phyloP scores from a whole-genome alignment of 805 yeast species.

The Saturnispora diversa region DNA sequence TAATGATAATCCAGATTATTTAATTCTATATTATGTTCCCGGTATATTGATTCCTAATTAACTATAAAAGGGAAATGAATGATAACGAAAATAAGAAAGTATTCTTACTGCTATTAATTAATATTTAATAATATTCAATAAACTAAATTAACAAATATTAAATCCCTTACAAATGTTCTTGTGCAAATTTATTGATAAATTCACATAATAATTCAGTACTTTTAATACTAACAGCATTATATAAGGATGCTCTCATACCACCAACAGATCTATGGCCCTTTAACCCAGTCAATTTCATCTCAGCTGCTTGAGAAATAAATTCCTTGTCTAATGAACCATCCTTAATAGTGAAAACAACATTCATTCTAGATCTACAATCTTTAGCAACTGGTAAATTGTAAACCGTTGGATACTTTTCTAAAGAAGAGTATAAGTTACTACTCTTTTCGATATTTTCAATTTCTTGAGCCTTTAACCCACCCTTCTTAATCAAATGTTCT shows the following conservation, averaged over 20 bases:
- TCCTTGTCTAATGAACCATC: conserved; percentile 50
- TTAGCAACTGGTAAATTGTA: conserved; percentile 60
- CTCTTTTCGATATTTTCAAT: conserved; percentile 56
- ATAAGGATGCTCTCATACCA: conserved; percentile 89
- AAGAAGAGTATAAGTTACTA: conserved; percentile 47
- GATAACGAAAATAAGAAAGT: too few species aligned
- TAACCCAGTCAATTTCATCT: conserved; percentile 60
- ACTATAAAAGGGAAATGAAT: too few species aligned
- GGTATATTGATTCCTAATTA: conserved; percentile 9
- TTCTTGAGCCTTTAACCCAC: conserved; percentile 67
- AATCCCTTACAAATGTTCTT: conserved; percentile 24
- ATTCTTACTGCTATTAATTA: too few species aligned
- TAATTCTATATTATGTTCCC: conserved; percentile 51
- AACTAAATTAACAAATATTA: too few species aligned
- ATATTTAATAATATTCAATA: too few species aligned
- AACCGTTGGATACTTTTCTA: conserved; percentile 59
- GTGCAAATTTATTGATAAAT: conserved; percentile 55
- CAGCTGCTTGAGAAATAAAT: conserved; percentile 61
- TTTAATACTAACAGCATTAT: conserved; percentile 71
- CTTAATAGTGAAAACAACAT: conserved; percentile 77
- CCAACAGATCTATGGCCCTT: conserved; percentile 97
- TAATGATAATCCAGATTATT: conserved; percentile 57
- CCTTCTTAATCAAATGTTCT: conserved; percentile 48
- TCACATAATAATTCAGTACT: conserved; percentile 51
- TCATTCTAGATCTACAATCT: conserved; percentile 75